phyloP scores from a whole-genome alignment of 768 basidiomycete genomes.

The Lactifluus pinguis region DNA sequence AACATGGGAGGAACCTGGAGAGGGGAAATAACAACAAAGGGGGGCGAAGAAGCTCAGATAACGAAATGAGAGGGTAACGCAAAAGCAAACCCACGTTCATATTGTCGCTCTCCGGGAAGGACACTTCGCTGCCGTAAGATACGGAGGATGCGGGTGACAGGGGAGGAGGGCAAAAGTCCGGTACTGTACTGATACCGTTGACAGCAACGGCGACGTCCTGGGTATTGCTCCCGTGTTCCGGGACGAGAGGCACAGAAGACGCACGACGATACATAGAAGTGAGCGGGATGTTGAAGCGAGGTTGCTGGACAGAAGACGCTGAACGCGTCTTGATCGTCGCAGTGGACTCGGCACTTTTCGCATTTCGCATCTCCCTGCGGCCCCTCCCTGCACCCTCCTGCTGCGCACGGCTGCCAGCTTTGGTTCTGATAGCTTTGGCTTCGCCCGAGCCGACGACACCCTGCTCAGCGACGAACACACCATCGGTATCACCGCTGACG shows the following conservation, averaged over 20 bases:
- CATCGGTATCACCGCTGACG: constrained; percentile 24
- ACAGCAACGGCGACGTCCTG: not conserved
- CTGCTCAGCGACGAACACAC: constrained; percentile 13
- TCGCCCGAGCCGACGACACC: not conserved
- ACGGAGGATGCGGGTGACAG: constrained; percentile 15
- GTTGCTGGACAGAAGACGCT: constrained; percentile 17
- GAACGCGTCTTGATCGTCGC: constrained; percentile 8
- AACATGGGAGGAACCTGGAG: not conserved
- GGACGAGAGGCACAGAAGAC: constrained; percentile 32
- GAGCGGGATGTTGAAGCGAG: constrained; percentile 40
- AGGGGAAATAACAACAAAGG: not conserved
- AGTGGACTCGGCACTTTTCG: not conserved
- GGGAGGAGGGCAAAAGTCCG: constrained; percentile 7
- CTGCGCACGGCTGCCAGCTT: not conserved
- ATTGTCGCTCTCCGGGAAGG: constrained; percentile 15
- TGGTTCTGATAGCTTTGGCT: not conserved
- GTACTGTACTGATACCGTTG: not conserved
- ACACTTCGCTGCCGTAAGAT: constrained; percentile 14
- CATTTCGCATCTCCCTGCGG: constrained; percentile 1
- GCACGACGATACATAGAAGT: constrained; percentile 62
- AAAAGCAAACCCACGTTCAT: constrained; percentile 1
- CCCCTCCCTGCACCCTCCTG: not conserved
- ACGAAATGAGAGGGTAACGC: not conserved
- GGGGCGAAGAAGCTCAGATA: not conserved
- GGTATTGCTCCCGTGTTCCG: not conserved